phyloP scores from a whole-genome alignment of 1,139 yeast genomes.

The Geotrichum macrosporum region DNA sequence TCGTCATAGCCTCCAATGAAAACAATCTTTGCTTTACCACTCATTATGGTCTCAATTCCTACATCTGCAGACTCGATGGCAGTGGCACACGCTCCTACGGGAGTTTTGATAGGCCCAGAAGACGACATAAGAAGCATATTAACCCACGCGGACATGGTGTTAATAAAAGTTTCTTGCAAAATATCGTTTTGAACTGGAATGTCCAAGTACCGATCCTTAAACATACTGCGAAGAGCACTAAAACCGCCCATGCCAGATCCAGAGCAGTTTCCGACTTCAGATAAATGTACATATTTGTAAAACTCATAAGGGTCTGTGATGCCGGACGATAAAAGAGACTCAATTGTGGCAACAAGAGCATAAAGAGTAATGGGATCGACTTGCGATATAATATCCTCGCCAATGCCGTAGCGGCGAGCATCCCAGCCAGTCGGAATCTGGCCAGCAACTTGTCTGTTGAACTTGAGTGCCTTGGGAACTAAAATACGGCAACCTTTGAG shows the following conservation, averaged over 20 bases:
- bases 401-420: conserved; percentile 89
- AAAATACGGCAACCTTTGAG: conserved; percentile 87
- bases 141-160: conserved; percentile 99
- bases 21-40: conserved; percentile 93
- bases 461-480: conserved; percentile 93
- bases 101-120: conserved; percentile 97
- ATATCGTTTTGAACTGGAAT: conserved; percentile 94
- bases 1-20: conserved; percentile 99
- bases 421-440: conserved; percentile 99
- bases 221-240: conserved; percentile 93
- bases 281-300: conserved; percentile 94
- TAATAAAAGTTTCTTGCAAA: conserved; percentile 94
- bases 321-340: conserved; percentile 91
- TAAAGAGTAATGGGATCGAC: conserved; percentile 94
- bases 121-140: conserved; percentile 94
- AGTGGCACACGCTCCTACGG: conserved; percentile 99
- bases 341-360: conserved; percentile 90
- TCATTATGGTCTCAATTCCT: conserved; percentile 87
- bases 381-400: conserved; percentile 87
- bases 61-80: conserved; percentile 95
- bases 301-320: conserved; percentile 96
- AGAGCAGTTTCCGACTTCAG: conserved; percentile 98
- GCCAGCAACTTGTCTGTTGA: conserved; percentile 96
- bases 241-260: conserved; percentile 99
- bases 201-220: conserved; percentile 87